phyloP scores from a whole-genome alignment of 2,329 filamentous ascomycete species.

The Exophiala xenobiotica region DNA sequence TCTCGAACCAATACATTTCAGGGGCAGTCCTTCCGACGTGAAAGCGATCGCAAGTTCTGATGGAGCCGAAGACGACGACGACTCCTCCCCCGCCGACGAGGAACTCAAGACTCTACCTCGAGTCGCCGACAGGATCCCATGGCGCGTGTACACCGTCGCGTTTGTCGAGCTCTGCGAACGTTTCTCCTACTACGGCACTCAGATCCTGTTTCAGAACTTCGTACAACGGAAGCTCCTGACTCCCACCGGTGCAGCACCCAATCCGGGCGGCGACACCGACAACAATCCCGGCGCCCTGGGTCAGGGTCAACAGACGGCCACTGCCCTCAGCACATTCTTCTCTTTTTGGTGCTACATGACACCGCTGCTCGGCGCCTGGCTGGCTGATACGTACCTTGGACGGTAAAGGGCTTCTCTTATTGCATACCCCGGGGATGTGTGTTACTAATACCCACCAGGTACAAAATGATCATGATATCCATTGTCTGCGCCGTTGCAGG shows the following conservation, averaged over 20 bases:
- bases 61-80: conserved; percentile 6
- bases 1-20: not conserved
- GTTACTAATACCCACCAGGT: conserved; percentile 32
- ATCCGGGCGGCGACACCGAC: conserved; percentile 39
- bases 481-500: conserved; percentile 38
- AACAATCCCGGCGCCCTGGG: conserved; percentile 56
- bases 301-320: conserved; percentile 56
- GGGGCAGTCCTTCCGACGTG: not conserved
- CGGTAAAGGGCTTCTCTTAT: conserved; percentile 5
- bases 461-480: conserved; percentile 37
- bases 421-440: not conserved
- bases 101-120: conserved; percentile 39
- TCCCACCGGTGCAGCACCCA: conserved; percentile 49
- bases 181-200: conserved; percentile 74
- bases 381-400: conserved; percentile 43
- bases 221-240: conserved; percentile 56
- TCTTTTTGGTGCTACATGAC: conserved; percentile 51
- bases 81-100: conserved; percentile 35
- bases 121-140: conserved; percentile 58
- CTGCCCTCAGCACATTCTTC: conserved; percentile 57
- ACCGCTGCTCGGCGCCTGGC: conserved; percentile 37
- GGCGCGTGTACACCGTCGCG: conserved; percentile 67
- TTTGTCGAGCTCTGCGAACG: conserved; percentile 74
- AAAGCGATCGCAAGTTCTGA: not conserved
- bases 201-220: conserved; percentile 65